Evolutionary conservation across 495 filamentous ascomycete genomes (phyloP).

Genomic region (Neurospora discreta): DNA sequence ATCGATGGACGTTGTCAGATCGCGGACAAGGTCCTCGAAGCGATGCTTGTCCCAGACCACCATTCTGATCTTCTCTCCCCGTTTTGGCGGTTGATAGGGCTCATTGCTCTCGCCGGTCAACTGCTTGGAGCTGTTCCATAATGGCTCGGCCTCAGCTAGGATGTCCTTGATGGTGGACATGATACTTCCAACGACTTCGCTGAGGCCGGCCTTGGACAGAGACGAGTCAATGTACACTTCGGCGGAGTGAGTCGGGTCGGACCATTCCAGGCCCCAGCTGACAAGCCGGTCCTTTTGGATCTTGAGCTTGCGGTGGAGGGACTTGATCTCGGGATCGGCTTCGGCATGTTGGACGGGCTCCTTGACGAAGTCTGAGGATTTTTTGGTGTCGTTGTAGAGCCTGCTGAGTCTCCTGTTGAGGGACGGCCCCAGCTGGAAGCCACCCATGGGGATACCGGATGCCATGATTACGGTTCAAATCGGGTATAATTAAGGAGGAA

Average conservation of each 20-base stretch:
- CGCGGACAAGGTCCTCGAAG: constrained; percentile 60
- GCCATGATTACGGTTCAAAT: constrained; percentile 27
- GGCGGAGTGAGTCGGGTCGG: constrained; percentile 51
- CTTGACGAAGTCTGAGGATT: constrained; percentile 71
- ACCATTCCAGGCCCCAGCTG: constrained; percentile 89
- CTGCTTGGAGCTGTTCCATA: constrained; percentile 47
- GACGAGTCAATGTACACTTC: constrained; percentile 70
- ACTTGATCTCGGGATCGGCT: constrained; percentile 43
- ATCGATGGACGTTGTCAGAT: constrained; percentile 78
- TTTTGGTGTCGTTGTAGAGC: constrained; percentile 87
- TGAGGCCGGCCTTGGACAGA: constrained; percentile 69
- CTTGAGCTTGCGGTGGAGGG: constrained; percentile 44
- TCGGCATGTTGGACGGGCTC: constrained; percentile 51
- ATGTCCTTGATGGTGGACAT: constrained; percentile 84
- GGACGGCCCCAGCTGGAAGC: constrained; percentile 32
- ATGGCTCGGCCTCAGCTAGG: constrained; percentile 69
- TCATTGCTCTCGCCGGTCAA: constrained; percentile 32
- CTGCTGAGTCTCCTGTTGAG: constrained; percentile 68
- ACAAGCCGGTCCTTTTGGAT: constrained; percentile 68
- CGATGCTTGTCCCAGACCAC: constrained; percentile 48
- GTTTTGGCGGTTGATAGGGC: constrained; percentile 19
- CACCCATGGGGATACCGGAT: constrained; percentile 32
- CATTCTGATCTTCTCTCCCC: constrained; percentile 33
- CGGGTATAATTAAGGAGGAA: neutral
- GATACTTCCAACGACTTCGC: constrained; percentile 77